These are phyloP conservation scores for Silene uniflora DNA, from an alignment of 148 eudicot genomes.

Conservation along the genomic window DNA sequence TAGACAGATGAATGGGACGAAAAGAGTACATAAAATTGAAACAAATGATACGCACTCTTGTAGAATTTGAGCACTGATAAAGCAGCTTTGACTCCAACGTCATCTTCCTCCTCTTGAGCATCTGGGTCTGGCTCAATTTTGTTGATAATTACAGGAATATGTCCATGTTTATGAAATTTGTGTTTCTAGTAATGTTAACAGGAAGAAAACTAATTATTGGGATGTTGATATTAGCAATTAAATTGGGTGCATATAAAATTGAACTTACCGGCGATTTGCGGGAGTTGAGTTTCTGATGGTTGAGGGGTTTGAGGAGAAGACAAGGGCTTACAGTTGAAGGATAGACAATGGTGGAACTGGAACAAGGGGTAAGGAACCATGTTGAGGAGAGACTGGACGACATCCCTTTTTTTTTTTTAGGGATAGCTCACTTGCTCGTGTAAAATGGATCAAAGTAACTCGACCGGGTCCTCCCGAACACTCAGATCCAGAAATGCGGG, in stretches of 20 bases:
- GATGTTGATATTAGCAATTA: not conserved
- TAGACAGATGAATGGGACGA: not conserved
- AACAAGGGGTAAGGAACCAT: not conserved
- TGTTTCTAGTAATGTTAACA: not conserved
- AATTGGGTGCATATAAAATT: not conserved
- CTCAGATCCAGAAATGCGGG: no score
- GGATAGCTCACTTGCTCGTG: no score
- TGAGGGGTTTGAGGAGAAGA: not conserved
- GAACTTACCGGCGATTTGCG: conserved; percentile 8
- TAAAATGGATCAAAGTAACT: no score
- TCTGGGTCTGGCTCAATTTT: conserved; percentile 32
- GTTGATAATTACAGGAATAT: conserved; percentile 17
- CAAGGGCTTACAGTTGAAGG: not conserved
- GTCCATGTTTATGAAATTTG: not conserved
- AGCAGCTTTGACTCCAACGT: conserved; percentile 67
- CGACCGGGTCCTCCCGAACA: no score
- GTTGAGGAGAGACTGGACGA: not conserved
- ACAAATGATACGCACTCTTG: conserved; percentile 49
- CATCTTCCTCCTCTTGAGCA: conserved; percentile 26
- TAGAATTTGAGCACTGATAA: conserved; percentile 74
- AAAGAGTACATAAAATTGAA: not conserved
- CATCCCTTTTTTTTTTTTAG: no score
- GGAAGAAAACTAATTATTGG: not conserved
- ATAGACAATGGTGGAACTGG: not conserved
- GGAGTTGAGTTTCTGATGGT: not conserved